Conservation (phyloP, 768 basidiomycete species). For the Rhodotorula paludigena region DNA sequence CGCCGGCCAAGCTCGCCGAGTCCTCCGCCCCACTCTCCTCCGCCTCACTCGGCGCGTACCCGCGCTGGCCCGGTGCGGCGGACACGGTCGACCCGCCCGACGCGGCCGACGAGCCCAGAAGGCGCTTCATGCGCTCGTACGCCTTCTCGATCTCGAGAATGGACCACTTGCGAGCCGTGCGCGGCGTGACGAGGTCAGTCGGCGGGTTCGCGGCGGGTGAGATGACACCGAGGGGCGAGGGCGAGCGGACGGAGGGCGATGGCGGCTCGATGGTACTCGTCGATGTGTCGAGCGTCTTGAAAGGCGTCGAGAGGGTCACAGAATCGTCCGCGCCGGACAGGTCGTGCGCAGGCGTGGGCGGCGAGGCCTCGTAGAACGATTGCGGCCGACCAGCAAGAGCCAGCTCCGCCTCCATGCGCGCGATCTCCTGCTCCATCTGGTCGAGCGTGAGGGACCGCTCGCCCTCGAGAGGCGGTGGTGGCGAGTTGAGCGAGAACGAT, state of each 20-base stretch:
- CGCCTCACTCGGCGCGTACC: background rate
- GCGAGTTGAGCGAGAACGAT: background rate
- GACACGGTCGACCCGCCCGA: no score
- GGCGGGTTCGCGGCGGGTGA: background rate
- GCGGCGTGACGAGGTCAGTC: constrained; percentile 12
- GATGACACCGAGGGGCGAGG: background rate
- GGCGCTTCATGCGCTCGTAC: constrained; percentile 31
- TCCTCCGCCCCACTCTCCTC: background rate
- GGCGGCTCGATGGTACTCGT: background rate
- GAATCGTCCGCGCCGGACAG: background rate
- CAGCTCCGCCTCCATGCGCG: constrained; percentile 27
- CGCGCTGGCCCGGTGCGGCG: no score
- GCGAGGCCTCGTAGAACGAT: constrained; percentile 9
- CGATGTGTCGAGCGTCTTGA: background rate
- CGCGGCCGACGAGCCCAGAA: constrained; percentile 12
- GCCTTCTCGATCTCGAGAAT: constrained; percentile 36
- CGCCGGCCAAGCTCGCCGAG: background rate
- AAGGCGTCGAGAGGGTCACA: background rate
- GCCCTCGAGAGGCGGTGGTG: background rate
- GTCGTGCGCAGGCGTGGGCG: no score
- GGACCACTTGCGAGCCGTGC: constrained; percentile 30
- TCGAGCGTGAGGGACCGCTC: constrained; percentile 17
- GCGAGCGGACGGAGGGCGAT: no score
- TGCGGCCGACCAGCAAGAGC: background rate
- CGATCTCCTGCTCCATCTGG: constrained; percentile 35